Conservation (phyloP, 2,329 filamentous ascomycete genomes). For the Stachybotrys elegans region DNA sequence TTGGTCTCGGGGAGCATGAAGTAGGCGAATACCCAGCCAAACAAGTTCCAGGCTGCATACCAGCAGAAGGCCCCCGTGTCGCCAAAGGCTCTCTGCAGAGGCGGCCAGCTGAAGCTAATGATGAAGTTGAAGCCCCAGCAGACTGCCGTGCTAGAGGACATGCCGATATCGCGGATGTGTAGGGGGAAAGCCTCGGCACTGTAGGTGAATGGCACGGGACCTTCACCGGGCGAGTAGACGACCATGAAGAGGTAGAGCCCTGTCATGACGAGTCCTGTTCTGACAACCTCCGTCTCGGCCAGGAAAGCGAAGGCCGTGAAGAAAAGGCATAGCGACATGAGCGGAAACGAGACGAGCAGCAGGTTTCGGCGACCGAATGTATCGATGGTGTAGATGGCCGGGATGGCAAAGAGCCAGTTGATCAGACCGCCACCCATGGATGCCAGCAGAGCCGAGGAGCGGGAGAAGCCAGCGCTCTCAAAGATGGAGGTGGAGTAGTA, state of each 20-base stretch:
- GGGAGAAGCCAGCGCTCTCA: conserved; percentile 31
- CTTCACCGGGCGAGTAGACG: conserved; percentile 45
- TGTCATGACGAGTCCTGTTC: conserved; percentile 27
- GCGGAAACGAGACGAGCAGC: conserved; percentile 52
- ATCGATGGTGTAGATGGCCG: conserved; percentile 54
- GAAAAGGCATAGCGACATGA: conserved; percentile 51
- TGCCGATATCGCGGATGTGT: conserved; percentile 50
- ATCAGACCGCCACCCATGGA: conserved; percentile 53
- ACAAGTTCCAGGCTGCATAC: conserved; percentile 31
- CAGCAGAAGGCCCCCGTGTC: conserved; percentile 32
- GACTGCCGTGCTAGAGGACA: conserved; percentile 40
- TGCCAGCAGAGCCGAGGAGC: conserved; percentile 41
- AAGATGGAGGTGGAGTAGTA: conserved; percentile 48
- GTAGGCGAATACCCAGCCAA: conserved; percentile 26
- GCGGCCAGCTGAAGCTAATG: conserved; percentile 29
- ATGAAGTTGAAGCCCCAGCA: conserved; percentile 36
- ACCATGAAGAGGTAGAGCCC: conserved; percentile 36
- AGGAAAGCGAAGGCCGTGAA: conserved; percentile 47
- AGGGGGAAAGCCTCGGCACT: conserved; percentile 55
- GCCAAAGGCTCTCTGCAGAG: conserved; percentile 14
- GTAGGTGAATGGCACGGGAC: conserved; percentile 56
- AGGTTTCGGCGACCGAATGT: conserved; percentile 52
- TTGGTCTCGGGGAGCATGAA: conserved; percentile 31
- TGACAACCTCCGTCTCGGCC: conserved; percentile 21
- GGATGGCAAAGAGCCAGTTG: conserved; percentile 55